Evolutionary conservation across 2,329 filamentous ascomycete species (phyloP).

Genomic region (Aspergillus sp.): DNA sequence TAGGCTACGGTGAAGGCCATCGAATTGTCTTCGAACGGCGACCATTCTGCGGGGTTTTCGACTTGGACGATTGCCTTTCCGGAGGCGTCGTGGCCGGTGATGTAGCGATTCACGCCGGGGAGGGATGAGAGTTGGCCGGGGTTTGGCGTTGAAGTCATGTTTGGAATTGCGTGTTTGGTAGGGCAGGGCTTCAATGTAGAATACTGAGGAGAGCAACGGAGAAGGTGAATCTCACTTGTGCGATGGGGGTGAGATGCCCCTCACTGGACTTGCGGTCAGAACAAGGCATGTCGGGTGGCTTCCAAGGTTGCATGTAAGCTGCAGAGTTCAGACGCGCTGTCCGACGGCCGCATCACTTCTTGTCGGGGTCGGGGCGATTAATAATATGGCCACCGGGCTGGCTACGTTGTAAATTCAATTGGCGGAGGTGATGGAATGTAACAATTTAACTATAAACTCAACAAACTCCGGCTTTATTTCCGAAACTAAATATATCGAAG

Average conservation of each 20-base stretch:
- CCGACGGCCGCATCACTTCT: too few relatives aligned
- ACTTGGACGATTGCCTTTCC: conserved; percentile 41
- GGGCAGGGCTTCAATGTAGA: background rate
- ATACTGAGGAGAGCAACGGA: background rate
- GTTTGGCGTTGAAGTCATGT: conserved; percentile 8
- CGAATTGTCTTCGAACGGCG: conserved; percentile 23
- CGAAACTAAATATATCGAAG: too few relatives aligned
- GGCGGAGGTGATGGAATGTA: too few relatives aligned
- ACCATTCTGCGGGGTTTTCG: conserved; percentile 29
- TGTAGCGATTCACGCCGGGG: conserved; percentile 29
- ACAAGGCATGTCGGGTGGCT: background rate
- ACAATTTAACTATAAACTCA: too few relatives aligned
- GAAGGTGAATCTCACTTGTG: background rate
- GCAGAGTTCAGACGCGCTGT: background rate
- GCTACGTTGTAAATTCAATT: too few relatives aligned
- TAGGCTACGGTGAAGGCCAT: conserved; percentile 44
- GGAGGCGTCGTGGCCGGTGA: conserved; percentile 38
- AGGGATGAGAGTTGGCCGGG: conserved; percentile 25
- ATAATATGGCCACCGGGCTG: background rate
- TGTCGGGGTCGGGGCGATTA: too few relatives aligned
- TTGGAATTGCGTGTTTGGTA: background rate
- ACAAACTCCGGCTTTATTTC: too few relatives aligned
- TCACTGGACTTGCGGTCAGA: background rate
- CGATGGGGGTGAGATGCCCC: background rate
- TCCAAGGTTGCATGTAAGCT: background rate